phyloP scores from a whole-genome alignment of 2,329 filamentous ascomycete genomes.

The Claviceps paspali region DNA sequence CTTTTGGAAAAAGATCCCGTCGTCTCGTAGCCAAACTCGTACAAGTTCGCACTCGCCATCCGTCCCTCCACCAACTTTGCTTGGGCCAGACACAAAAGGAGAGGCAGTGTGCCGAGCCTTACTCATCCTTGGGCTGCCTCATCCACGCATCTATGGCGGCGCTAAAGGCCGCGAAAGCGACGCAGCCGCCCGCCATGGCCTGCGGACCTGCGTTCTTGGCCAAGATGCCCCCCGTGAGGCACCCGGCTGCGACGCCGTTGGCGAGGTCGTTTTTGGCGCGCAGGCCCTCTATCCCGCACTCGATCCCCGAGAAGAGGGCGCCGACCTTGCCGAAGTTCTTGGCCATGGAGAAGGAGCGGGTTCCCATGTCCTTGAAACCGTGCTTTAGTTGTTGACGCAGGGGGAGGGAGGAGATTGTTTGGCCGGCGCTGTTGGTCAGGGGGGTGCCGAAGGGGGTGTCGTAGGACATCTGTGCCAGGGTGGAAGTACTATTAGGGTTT shows the following conservation, averaged over 20 bases:
- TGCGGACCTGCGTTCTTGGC: conserved; percentile 79
- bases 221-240: conserved; percentile 77
- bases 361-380: conserved; percentile 92
- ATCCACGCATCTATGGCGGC: conserved; percentile 87
- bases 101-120: too few species aligned
- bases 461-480: conserved; percentile 69
- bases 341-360: conserved; percentile 64
- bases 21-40: too few species aligned
- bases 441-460: conserved; percentile 66
- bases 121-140: conserved; percentile 56
- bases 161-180: conserved; percentile 85
- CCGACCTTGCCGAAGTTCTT: conserved; percentile 95
- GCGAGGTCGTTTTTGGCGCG: conserved; percentile 85
- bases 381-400: conserved; percentile 66
- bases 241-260: conserved; percentile 80
- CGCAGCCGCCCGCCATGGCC: conserved; percentile 75
- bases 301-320: conserved; percentile 78
- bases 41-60: too few species aligned
- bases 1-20: too few species aligned
- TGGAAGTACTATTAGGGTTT: too few species aligned
- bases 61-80: too few species aligned
- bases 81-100: too few species aligned
- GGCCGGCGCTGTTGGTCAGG: conserved; percentile 20
- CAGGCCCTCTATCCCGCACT: conserved; percentile 88
- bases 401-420: conserved; percentile 47